A percentile compares a stretch with the other conserved stretches of the same genome.
Evolutionary conservation across 768 basidiomycete genomes (phyloP).

Genomic region (Gyrodon lividus): DNA sequence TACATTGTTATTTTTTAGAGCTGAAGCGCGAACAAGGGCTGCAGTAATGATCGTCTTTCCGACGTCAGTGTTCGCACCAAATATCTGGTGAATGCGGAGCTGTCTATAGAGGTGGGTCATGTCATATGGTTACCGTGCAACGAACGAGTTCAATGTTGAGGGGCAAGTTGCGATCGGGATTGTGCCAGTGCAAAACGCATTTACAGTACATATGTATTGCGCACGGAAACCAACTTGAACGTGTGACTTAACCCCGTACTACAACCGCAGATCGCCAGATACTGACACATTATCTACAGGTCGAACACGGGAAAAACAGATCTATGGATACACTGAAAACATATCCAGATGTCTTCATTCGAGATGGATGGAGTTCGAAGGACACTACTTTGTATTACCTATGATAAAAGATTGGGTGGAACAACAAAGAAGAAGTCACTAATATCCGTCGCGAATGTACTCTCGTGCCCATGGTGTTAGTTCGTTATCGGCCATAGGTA

Average conservation of each 20-base stretch:
- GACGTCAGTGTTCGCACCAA: constrained; percentile 95
- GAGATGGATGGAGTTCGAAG: constrained; percentile 13
- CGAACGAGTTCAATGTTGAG: neutral
- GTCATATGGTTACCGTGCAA: constrained; percentile 10
- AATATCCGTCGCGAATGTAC: constrained; percentile 31
- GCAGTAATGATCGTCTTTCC: constrained; percentile 92
- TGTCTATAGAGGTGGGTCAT: constrained; percentile 88
- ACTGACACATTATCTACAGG: constrained; percentile 5
- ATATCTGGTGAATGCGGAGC: constrained; percentile 85
- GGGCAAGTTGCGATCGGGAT: neutral
- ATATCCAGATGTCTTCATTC: constrained; percentile 26
- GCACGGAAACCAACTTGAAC: no score
- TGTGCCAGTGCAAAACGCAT: neutral
- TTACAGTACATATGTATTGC: no score
- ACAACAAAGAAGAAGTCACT: constrained; percentile 12
- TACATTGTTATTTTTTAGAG: constrained; percentile 46
- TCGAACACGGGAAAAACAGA: constrained; percentile 2
- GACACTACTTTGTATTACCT: neutral
- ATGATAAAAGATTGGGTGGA: neutral
- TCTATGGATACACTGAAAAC: constrained; percentile 22
- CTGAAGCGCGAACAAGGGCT: constrained; percentile 80
- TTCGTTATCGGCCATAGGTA: constrained; percentile 34
- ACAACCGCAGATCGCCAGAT: constrained; percentile 8
- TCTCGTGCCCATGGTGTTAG: constrained; percentile 41
- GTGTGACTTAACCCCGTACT: constrained; percentile 18